Evolutionary conservation across 352 stramenopile species (phyloP).

Genomic region (Globisporangium splendens): DNA sequence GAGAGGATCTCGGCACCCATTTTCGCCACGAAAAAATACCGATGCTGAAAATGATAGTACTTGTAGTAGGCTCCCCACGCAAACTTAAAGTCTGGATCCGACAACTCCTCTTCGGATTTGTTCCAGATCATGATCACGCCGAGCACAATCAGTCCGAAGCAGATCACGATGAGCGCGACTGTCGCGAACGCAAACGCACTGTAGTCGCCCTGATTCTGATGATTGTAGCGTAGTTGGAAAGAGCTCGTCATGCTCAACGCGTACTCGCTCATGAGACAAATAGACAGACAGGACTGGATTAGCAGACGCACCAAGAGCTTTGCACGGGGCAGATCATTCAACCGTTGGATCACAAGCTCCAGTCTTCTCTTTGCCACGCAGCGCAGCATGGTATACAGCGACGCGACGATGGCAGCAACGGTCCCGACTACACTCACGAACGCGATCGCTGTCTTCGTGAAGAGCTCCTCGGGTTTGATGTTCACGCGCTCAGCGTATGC

Average conservation of each 20-base stretch:
- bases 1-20: constrained; percentile 76
- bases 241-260: constrained; percentile 75
- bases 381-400: constrained; percentile 49
- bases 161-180: constrained; percentile 56
- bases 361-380: constrained; percentile 42
- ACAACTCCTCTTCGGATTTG: constrained; percentile 53
- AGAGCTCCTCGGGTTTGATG: constrained; percentile 63
- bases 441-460: constrained; percentile 67
- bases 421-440: constrained; percentile 54
- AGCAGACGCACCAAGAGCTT: constrained; percentile 68
- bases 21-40: constrained; percentile 78
- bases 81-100: constrained; percentile 73
- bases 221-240: constrained; percentile 76
- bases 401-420: constrained; percentile 54
- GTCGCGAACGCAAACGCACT: constrained; percentile 58
- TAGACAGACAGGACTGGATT: constrained; percentile 64
- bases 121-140: constrained; percentile 62
- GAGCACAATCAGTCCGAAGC: constrained; percentile 63
- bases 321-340: constrained; percentile 64
- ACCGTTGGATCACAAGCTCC: constrained; percentile 49
- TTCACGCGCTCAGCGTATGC: constrained; percentile 63
- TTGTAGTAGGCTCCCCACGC: constrained; percentile 81
- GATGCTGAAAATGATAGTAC: constrained; percentile 59
- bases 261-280: constrained; percentile 79
- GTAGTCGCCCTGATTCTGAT: constrained; percentile 37